Conservation (phyloP, 2,329 filamentous ascomycete species). For the Colletotrichum kahawae region DNA sequence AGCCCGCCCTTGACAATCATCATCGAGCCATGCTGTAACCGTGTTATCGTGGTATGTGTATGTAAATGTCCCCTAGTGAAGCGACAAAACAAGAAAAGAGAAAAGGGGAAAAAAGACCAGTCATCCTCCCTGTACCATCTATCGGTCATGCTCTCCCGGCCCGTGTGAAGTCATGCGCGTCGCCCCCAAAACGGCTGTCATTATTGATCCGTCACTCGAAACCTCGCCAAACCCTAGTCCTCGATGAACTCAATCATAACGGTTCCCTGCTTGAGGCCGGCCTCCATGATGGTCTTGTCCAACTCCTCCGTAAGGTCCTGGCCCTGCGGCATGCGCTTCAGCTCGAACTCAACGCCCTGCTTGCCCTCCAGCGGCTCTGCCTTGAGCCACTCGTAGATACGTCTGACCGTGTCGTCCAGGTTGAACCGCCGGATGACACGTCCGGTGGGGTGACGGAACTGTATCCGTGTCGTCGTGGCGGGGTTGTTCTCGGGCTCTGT, state of each 20-base stretch:
- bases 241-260: constrained; percentile 94
- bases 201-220: neutral
- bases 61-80: neutral
- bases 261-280: constrained; percentile 88
- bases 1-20: neutral
- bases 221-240: constrained; percentile 36
- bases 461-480: constrained; percentile 81
- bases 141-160: neutral
- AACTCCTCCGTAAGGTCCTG: constrained; percentile 82
- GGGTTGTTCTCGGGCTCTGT: constrained; percentile 76
- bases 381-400: constrained; percentile 97
- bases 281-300: constrained; percentile 77
- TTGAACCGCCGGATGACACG: constrained; percentile 88
- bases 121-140: neutral
- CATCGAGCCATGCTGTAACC: neutral
- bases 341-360: constrained; percentile 79
- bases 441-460: constrained; percentile 86
- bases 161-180: neutral
- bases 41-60: constrained; percentile 6
- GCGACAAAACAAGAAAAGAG: neutral
- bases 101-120: neutral
- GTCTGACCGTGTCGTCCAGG: constrained; percentile 75
- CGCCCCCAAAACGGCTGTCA: neutral
- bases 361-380: constrained; percentile 83
- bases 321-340: constrained; percentile 79